phyloP scores from a whole-genome alignment of 495 filamentous ascomycete species.

The Lepidopterella palustris region DNA sequence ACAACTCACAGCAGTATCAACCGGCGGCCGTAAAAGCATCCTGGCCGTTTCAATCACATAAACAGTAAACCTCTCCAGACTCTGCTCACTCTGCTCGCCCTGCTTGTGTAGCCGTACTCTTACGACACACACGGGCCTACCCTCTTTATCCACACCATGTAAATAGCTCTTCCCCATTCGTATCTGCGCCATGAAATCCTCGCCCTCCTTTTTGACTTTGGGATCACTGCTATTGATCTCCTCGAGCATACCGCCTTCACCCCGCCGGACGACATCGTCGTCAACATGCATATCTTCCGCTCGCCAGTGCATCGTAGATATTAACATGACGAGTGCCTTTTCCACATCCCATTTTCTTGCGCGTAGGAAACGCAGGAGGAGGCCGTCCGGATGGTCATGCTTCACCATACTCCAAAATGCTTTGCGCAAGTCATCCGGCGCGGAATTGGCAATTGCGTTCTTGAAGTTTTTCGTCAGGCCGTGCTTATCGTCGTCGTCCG shows the following conservation, averaged over 20 bases:
- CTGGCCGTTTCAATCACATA: conserved; percentile 91
- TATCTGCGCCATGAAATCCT: conserved; percentile 80
- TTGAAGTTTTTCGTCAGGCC: conserved; percentile 82
- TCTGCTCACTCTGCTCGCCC: conserved; percentile 73
- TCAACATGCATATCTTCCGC: conserved; percentile 74
- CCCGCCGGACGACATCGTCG: conserved; percentile 73
- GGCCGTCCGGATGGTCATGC: conserved; percentile 83
- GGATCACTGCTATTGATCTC: conserved; percentile 52
- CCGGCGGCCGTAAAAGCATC: conserved; percentile 66
- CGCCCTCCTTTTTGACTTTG: conserved; percentile 56
- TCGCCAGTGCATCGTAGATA: conserved; percentile 92
- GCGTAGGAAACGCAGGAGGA: conserved; percentile 82
- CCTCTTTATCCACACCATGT: conserved; percentile 78
- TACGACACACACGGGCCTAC: conserved; percentile 82
- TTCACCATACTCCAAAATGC: conserved; percentile 96
- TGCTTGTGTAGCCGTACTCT: conserved; percentile 73
- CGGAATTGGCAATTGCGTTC: conserved; percentile 64
- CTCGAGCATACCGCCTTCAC: conserved; percentile 60
- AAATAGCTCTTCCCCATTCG: conserved; percentile 92
- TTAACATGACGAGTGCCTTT: conserved; percentile 86
- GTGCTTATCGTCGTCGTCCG: conserved; percentile 81
- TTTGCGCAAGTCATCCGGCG: conserved; percentile 69
- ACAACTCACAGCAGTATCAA: conserved; percentile 82
- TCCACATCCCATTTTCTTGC: conserved; percentile 96
- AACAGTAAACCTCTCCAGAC: conserved; percentile 82